Base-by-base conservation (phyloP, 2,329 filamentous ascomycete species). In the Verticillium longisporum region DNA sequence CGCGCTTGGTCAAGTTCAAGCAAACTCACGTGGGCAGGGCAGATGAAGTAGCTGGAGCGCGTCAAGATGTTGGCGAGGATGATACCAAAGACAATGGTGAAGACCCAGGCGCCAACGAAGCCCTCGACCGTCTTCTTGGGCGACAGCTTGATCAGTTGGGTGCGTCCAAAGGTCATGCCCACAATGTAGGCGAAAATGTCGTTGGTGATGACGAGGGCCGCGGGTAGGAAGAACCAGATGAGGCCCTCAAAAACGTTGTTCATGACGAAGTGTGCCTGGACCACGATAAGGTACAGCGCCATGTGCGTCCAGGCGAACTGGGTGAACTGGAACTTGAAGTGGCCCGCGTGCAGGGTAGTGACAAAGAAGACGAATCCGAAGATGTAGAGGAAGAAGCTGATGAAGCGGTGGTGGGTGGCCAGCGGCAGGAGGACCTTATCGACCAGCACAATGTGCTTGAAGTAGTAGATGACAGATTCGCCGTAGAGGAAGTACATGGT, bases 291-390 rank as follows among this genome's bases (percentile, higher is more conserved):
- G 80, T 96, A 98, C 21, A 99, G 85, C 5, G 96, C 95, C 93
- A 99, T 98, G 75, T 99, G 95, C 14, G 95, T 98, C 95, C 95
- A 99, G 60, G 93, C 95, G 71, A 98, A 99, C 76, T 99, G 95
- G 64, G 93, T 97, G 78, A 99, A 99, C 77, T 99, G 95, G 78
- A 99, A 98, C 74, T 89, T 91, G 81, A 98, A 97, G 77, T 98
- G 91, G 53, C 94, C 93, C 67, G 96, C 94, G 76, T 97, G 91
- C 60, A 99, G 85, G 9, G 94, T 96, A 56, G 87, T 89, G 69
- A 99, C 95, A 73, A 99, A 99, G 81, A 97, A 98, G 67, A 99
- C 92, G 77, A 99, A 99, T 63, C 95, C 92, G 73, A 98, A 94
- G 62, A 97, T 90, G 77, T 99, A 99, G 68, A 99, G 90, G 76